A percentile compares a stretch with the other conserved stretches of the same genome.
Conservation (phyloP, 73 alveolate species). For the Paramecium octaurelia region DNA sequence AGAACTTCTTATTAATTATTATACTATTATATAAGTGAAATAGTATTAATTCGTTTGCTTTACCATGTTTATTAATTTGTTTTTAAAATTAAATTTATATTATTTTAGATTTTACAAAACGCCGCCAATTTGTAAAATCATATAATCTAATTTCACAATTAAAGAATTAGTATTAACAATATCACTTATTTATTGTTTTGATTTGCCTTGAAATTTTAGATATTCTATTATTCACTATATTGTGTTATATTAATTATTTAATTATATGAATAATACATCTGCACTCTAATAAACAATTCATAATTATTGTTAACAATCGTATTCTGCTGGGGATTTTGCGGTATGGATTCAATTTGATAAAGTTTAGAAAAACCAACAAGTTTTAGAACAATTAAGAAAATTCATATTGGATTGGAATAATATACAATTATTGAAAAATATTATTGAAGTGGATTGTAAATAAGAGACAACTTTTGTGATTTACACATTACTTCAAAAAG, state of each 20-base stretch:
- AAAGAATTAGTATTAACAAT: not conserved
- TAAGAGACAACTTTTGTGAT: constrained; percentile 29
- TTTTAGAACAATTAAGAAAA: not conserved
- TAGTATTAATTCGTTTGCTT: not conserved
- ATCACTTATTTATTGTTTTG: not conserved
- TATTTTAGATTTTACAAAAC: not conserved
- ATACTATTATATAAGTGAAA: not conserved
- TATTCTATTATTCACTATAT: not conserved
- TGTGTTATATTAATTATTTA: not conserved
- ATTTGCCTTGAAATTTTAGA: not conserved
- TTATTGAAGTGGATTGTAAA: not conserved
- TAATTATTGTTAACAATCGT: not conserved
- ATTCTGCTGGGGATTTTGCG: not conserved
- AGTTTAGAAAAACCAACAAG: not conserved
- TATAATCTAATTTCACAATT: not conserved
- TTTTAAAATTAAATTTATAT: not conserved
- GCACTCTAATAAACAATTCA: not conserved
- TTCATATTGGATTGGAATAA: constrained; percentile 33
- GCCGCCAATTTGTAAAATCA: not conserved
- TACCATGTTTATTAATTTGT: not conserved
- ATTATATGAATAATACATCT: not conserved
- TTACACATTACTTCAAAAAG: not conserved
- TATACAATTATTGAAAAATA: not conserved
- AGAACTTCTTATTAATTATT: too few species aligned
- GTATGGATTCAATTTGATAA: not conserved